Percentiles rank a stretch among this genome's conserved stretches.
These are phyloP conservation scores for Colletotrichum musicola DNA, from an alignment of 2,329 filamentous ascomycete genomes.

Conservation along the genomic window DNA sequence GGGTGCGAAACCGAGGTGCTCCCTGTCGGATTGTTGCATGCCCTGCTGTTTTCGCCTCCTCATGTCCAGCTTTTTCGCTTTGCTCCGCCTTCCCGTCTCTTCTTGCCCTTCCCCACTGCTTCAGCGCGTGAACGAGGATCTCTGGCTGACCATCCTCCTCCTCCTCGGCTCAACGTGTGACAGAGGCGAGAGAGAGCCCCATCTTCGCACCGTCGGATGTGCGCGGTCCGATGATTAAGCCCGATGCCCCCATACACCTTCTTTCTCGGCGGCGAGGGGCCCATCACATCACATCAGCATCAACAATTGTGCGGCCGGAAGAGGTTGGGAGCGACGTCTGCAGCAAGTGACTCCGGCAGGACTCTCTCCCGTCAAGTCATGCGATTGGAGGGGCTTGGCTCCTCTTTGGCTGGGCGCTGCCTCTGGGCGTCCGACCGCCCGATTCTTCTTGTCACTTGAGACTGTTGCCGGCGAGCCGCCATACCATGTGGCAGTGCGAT, in stretches of 20 bases:
- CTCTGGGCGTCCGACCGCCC: slow-evolving; percentile 29
- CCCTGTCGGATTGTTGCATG: slow-evolving; percentile 4
- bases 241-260: slow-evolving; percentile 34
- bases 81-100: not conserved
- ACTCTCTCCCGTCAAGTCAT: slow-evolving; percentile 10
- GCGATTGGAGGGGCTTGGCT: slow-evolving; percentile 34
- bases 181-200: not conserved
- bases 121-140: slow-evolving; percentile 11
- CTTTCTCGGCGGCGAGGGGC: not conserved
- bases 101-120: not conserved
- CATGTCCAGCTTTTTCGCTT: not conserved
- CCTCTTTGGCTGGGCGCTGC: slow-evolving; percentile 27
- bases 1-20: slow-evolving; percentile 21
- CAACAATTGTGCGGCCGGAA: slow-evolving; percentile 33
- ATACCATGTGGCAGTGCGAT: slow-evolving; percentile 25
- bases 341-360: slow-evolving; percentile 8
- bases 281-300: slow-evolving; percentile 9
- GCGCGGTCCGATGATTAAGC: slow-evolving; percentile 29
- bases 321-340: slow-evolving; percentile 25
- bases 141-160: not conserved
- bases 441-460: slow-evolving; percentile 21
- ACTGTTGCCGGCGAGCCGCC: slow-evolving; percentile 22
- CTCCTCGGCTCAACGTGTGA: slow-evolving; percentile 4
- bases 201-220: slow-evolving; percentile 21
- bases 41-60: not conserved